Base-by-base conservation (phyloP, 306 rosid species). In the Cucumis melo region DNA sequence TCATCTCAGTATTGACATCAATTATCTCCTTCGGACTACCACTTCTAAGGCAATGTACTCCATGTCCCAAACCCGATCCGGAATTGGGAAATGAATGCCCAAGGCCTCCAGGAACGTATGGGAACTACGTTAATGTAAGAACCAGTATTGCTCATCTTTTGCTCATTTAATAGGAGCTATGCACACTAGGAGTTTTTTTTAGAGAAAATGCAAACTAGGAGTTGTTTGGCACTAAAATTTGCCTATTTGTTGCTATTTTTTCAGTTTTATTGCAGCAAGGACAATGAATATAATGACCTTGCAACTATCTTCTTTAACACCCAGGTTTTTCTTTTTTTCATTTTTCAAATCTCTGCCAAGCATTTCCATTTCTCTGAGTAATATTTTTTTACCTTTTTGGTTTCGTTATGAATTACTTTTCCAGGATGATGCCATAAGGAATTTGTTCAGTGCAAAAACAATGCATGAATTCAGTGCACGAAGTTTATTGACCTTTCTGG, bases 381-480 rank as follows among this genome's bases (percentile, higher is more conserved):
- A 44, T 55, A 75, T 48, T 61, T 7, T 21, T 53, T 17, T 42
- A 15, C 50, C 51, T 57, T 10, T 1, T 13, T 77, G 29, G 71
- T 16, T 23, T 34, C 24, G 1, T 11, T 79, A 75, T 62, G 32
- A 54, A 7, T 61, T 76, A 64, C 80, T 80, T 81, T 82, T 75
- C 73, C 94, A 94, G 97, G 98, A 94, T 85, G 98, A 94, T 76
- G 98, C 98, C 62, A 94, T 94, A 80, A 91, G 98, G 88, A 94
- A 94, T 84, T 87, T 94, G 87, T 94, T 94, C 82, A 94, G 97
- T 85, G 97, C 98, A 75, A 94, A 94, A 85, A 94, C 98, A 80
- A 80, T 91, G 82, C 92, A 93, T 19, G 98, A 93, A 86, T 93
- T 84, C 86, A 93, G 98, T 72, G 92, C 97, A 63, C 97, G 83